Conservation (phyloP, 495 filamentous ascomycete genomes). For the Daldinia grandis region DNA sequence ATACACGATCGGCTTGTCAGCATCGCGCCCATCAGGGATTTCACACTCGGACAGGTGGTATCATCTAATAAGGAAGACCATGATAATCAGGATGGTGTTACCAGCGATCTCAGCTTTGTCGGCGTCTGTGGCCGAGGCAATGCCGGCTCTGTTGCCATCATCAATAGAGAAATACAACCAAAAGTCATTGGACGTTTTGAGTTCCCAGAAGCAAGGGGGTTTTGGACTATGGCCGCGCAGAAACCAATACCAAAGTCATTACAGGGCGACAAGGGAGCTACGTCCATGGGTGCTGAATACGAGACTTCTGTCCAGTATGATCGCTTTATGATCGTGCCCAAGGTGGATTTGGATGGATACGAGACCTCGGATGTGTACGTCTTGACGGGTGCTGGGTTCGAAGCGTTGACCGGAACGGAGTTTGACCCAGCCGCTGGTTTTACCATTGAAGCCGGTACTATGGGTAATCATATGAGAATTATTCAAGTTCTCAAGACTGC, state of each 20-base stretch:
- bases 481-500: constrained; percentile 86
- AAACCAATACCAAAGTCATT: constrained; percentile 64
- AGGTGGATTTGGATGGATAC: constrained; percentile 62
- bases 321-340: constrained; percentile 74
- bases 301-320: constrained; percentile 66
- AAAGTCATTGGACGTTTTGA: constrained; percentile 67
- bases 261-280: constrained; percentile 57
- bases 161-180: constrained; percentile 79
- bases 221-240: constrained; percentile 71
- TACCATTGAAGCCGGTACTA: constrained; percentile 80
- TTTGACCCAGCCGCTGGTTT: constrained; percentile 87
- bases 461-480: constrained; percentile 77
- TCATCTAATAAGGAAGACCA: constrained; percentile 52
- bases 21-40: constrained; percentile 77
- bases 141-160: constrained; percentile 73
- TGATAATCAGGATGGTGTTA: constrained; percentile 52
- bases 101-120: constrained; percentile 73
- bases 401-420: constrained; percentile 74
- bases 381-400: constrained; percentile 68
- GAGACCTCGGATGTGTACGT: constrained; percentile 69
- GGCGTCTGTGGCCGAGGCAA: constrained; percentile 72
- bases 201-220: constrained; percentile 65
- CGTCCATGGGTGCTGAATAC: constrained; percentile 60
- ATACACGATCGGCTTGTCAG: constrained; percentile 79
- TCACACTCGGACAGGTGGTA: constrained; percentile 39